Evolutionary conservation across 192 early-diverging fungal species (phyloP).

Genomic region (Backusella macrospora): DNA sequence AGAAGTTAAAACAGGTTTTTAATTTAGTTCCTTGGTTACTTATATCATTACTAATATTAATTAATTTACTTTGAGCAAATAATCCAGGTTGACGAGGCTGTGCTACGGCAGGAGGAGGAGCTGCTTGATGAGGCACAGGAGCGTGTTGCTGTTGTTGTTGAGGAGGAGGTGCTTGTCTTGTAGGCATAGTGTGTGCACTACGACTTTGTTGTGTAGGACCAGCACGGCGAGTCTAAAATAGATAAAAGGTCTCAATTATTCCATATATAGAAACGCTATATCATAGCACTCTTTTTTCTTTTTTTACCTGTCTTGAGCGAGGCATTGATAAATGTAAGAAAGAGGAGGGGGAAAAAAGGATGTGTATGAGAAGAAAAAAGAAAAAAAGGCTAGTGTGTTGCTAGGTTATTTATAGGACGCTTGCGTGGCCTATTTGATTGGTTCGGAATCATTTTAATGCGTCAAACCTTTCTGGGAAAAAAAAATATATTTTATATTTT

Average conservation of each 20-base stretch:
- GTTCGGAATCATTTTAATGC: slow-evolving; percentile 14
- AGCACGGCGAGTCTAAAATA: slow-evolving; percentile 42
- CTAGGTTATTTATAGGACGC: slow-evolving; percentile 9
- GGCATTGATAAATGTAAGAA: slow-evolving; percentile 15
- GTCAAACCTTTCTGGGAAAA: background rate
- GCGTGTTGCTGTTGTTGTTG: slow-evolving; percentile 41
- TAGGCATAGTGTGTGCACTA: slow-evolving; percentile 55
- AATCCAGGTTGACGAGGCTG: slow-evolving; percentile 70
- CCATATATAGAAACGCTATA: background rate
- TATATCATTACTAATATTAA: background rate
- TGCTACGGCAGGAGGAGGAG: slow-evolving; percentile 52
- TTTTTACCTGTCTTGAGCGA: slow-evolving; percentile 29
- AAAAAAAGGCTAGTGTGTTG: background rate
- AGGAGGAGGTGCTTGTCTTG: slow-evolving; percentile 56
- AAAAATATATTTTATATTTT: background rate
- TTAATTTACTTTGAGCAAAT: slow-evolving; percentile 67
- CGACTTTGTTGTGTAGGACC: slow-evolving; percentile 50
- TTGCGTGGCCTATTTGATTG: slow-evolving; percentile 11
- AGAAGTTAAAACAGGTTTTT: background rate
- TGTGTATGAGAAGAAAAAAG: slow-evolving; percentile 2
- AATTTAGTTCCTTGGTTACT: background rate
- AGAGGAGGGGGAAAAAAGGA: background rate
- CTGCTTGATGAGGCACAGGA: slow-evolving; percentile 13
- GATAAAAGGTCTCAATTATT: background rate
- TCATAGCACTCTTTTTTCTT: background rate